Conservation (phyloP, 805 yeast species). For the Hanseniaspora singularis region DNA sequence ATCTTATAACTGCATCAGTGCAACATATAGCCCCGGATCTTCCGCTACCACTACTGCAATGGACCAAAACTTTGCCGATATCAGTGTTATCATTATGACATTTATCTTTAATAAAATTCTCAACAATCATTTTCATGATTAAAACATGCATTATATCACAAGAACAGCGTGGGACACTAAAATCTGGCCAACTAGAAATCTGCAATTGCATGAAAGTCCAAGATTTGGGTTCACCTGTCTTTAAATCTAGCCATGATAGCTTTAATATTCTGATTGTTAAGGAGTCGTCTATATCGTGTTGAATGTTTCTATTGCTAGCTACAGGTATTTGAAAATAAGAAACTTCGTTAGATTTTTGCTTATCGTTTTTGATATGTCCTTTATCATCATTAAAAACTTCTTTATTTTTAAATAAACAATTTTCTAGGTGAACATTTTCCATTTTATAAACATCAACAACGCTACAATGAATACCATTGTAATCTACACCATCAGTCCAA, state of each 20-base stretch:
- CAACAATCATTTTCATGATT: conserved; percentile 35
- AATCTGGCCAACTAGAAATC: conserved; percentile 72
- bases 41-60: conserved; percentile 97
- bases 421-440: conserved; percentile 2
- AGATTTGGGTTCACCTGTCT: conserved; percentile 25
- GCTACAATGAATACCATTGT: conserved; percentile 24
- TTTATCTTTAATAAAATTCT: conserved; percentile 21
- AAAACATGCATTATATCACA: conserved; percentile 45
- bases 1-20: conserved; percentile 37
- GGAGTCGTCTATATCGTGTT: conserved; percentile 8
- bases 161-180: conserved; percentile 40
- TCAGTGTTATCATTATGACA: conserved; percentile 13
- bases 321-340: conserved; percentile 12
- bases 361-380: neutral
- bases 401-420: conserved; percentile 10
- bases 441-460: conserved; percentile 2
- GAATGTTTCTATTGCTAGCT: conserved; percentile 20
- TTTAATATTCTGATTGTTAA: conserved; percentile 35
- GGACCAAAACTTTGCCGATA: conserved; percentile 45
- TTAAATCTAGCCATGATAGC: conserved; percentile 5
- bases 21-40: conserved; percentile 84
- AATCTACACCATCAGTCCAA: conserved; percentile 52
- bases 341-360: neutral
- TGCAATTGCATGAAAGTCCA: conserved; percentile 64
- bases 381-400: conserved; percentile 12